Conservation (phyloP, 2,329 filamentous ascomycete species). For the Lasiodiplodia hormozganensis region DNA sequence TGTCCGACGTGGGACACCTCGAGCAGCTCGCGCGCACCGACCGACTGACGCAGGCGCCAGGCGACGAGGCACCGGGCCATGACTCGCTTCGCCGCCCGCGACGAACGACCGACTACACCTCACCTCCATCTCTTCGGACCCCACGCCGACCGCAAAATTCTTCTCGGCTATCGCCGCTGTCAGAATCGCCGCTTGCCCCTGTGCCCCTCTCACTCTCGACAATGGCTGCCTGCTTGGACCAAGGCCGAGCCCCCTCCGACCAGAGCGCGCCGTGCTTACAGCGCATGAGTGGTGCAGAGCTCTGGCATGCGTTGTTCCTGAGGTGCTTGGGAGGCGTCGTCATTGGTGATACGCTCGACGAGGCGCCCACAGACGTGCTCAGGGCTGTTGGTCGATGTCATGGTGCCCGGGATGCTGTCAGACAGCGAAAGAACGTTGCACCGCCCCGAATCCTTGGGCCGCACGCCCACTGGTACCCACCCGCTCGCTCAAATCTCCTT, state of each 20-base stretch:
- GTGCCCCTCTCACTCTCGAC: slow-evolving; percentile 4
- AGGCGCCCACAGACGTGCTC: slow-evolving; percentile 12
- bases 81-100: background rate
- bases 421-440: slow-evolving; percentile 23
- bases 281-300: slow-evolving; percentile 20
- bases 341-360: slow-evolving; percentile 7
- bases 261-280: slow-evolving; percentile 20
- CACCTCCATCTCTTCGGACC: background rate
- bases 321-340: slow-evolving; percentile 5
- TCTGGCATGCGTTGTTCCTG: slow-evolving; percentile 27
- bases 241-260: background rate
- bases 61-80: background rate
- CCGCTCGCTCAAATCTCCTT: background rate
- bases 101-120: background rate
- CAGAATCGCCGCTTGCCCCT: background rate
- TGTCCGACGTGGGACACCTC: slow-evolving; percentile 20
- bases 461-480: background rate
- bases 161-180: background rate
- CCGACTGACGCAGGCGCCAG: background rate
- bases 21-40: slow-evolving; percentile 2
- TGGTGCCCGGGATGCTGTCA: slow-evolving; percentile 15
- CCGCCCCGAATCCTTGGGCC: slow-evolving; percentile 26
- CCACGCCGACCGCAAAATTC: background rate
- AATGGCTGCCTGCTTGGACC: background rate
- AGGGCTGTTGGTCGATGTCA: slow-evolving; percentile 19